phyloP scores from a whole-genome alignment of 176 grass and related monocot genomes.

The Aegilops bicornis region DNA sequence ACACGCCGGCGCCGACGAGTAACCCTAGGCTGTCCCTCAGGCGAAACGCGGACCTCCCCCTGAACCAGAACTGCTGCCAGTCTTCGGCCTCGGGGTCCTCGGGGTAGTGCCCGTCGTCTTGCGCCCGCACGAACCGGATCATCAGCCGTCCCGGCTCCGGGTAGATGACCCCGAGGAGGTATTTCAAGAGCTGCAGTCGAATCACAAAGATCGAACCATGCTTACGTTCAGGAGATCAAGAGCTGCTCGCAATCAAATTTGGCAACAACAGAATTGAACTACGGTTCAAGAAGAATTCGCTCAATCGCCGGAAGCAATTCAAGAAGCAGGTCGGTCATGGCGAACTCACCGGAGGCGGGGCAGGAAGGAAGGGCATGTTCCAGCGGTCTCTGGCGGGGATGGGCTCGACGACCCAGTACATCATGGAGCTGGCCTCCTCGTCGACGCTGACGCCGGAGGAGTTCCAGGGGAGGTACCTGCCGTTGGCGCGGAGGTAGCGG shows the following conservation, averaged over 20 bases:
- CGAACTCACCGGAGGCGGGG: background rate
- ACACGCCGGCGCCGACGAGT: too few species aligned
- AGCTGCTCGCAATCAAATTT: too few species aligned
- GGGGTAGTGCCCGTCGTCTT: background rate
- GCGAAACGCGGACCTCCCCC: background rate
- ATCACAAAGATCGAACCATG: background rate
- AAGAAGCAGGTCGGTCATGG: background rate
- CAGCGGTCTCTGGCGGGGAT: background rate
- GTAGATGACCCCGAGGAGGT: too few species aligned
- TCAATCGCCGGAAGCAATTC: background rate
- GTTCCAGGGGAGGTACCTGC: background rate
- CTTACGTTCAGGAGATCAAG: background rate
- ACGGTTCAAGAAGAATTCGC: background rate
- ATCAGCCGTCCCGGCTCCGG: background rate
- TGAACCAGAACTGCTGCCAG: background rate
- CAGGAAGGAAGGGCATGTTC: background rate
- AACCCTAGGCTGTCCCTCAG: background rate
- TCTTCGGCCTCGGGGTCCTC: background rate
- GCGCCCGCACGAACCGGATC: background rate
- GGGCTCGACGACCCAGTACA: background rate
- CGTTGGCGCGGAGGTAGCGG: conserved; percentile 19
- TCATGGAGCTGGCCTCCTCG: too few species aligned
- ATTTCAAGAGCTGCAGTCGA: background rate
- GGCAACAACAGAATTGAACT: too few species aligned
- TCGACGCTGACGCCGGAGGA: background rate